Conservation (phyloP, 2,329 filamentous ascomycete genomes). For the Penicillium sp. region DNA sequence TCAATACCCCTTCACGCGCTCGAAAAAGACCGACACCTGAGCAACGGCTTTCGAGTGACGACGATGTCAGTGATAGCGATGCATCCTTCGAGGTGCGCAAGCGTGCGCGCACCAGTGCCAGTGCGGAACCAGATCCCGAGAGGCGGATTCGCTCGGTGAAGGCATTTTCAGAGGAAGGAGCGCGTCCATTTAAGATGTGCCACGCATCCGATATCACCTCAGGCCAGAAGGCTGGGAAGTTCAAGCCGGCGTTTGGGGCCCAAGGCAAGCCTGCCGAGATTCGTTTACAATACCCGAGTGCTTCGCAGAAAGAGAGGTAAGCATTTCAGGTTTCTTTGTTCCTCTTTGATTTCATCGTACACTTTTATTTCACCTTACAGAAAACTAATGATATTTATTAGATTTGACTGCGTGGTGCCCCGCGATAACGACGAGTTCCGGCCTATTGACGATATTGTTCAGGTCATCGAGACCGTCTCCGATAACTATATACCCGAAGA, state of each 20-base stretch:
- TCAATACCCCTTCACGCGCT: constrained; percentile 31
- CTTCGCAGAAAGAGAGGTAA: constrained; percentile 66
- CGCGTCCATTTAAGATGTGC: constrained; percentile 43
- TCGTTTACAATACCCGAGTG: constrained; percentile 81
- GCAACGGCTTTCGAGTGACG: constrained; percentile 41
- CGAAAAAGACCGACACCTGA: constrained; percentile 42
- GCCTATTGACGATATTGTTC: constrained; percentile 66
- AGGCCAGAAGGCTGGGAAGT: constrained; percentile 48
- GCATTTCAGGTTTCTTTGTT: not conserved
- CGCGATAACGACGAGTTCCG: constrained; percentile 75
- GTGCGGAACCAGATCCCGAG: constrained; percentile 46
- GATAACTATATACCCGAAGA: constrained; percentile 75
- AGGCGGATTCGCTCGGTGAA: constrained; percentile 46
- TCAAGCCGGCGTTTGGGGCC: constrained; percentile 52
- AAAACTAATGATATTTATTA: constrained; percentile 28
- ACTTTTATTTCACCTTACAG: no score
- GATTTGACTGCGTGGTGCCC: constrained; percentile 74
- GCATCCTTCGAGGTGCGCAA: constrained; percentile 45
- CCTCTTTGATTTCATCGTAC: no score
- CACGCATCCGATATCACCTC: constrained; percentile 52
- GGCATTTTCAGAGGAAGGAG: constrained; percentile 45
- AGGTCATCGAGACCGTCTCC: constrained; percentile 68
- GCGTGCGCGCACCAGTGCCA: constrained; percentile 41
- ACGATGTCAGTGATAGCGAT: constrained; percentile 45
- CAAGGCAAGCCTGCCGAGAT: constrained; percentile 52